Base-by-base conservation (phyloP, 2,329 filamentous ascomycete genomes). In the Phyllosticta citrichinensis region DNA sequence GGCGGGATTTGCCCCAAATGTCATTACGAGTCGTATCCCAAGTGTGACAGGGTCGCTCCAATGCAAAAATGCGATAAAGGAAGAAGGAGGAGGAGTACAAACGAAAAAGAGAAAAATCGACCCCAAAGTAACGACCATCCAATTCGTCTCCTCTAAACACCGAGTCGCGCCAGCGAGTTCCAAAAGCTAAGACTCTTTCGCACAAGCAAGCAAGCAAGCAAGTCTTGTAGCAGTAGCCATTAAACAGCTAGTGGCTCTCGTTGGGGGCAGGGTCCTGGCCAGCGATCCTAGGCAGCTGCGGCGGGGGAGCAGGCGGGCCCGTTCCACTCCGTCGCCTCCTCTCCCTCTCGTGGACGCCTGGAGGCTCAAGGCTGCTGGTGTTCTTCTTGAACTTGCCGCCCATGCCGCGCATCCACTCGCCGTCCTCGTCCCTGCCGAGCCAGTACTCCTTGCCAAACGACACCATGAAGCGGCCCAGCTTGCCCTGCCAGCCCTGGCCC, bases 391-490 rank as follows among this genome's bases (percentile, higher is more conserved):
- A 84, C 68, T 85, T 83, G 63, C 82, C 81, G 64, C 81, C 79
- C 65, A 86, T 78, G 10, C 80, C 82, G 55, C 82, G 80, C 68
- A 86, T 81, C 89, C 89, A 94, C 63, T 85, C 84, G 56, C 86
- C 74, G 62, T 83, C 79, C 63, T 80, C 83, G 61, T 83, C 76
- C 57, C 83, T 83, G 63, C 88, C 88, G 17, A 96, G 78, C 91
- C 92, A 97, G 76, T 95, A 97, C 62, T 80, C 81, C 65, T 83
- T 83, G 50, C 88, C 88, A 24, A 90, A 79, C 10, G 81, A 81
- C 27, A 96, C 80, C 88, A 97, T 89, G 33, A 82, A 70, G 57
- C 92, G 82, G n/a, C 91, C 92, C 11, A 95, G 69, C 68, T 84
- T 86, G 35, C 91, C 92, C 71, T 82, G 82, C 83, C 88, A 91